Evolutionary conservation across 768 basidiomycete genomes (phyloP).

Genomic region (Rhizopogon salebrosus): DNA sequence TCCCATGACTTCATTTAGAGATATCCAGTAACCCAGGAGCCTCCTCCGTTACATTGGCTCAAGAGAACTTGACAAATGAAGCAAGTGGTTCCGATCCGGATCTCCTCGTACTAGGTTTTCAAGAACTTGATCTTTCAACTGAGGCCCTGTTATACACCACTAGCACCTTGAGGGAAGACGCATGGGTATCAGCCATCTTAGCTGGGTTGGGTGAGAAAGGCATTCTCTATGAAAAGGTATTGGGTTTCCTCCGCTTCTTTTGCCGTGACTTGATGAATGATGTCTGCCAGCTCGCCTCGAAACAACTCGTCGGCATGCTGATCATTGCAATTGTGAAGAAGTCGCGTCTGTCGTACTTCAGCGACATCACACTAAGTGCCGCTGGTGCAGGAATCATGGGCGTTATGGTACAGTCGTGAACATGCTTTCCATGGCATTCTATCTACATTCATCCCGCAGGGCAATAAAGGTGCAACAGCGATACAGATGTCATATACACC

Average conservation of each 20-base stretch:
- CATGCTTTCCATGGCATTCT: background rate
- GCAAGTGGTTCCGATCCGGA: slow-evolving; percentile 47
- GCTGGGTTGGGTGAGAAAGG: slow-evolving; percentile 68
- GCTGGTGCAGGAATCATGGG: slow-evolving; percentile 77
- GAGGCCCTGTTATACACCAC: slow-evolving; percentile 73
- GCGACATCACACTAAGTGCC: slow-evolving; percentile 42
- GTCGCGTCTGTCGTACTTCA: slow-evolving; percentile 42
- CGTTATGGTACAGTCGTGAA: slow-evolving; percentile 50
- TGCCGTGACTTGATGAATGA: background rate
- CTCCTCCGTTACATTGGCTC: slow-evolving; percentile 5
- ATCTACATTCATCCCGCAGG: slow-evolving; percentile 35
- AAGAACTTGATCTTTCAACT: slow-evolving; percentile 75
- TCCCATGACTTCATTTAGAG: slow-evolving; percentile 6
- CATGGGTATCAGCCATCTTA: slow-evolving; percentile 62
- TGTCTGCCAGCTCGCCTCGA: slow-evolving; percentile 54
- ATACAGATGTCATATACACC: slow-evolving; percentile 57
- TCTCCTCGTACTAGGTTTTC: slow-evolving; percentile 70
- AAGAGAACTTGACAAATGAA: background rate
- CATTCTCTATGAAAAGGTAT: slow-evolving; percentile 62
- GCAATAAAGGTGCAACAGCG: slow-evolving; percentile 79
- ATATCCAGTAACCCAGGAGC: slow-evolving; percentile 1
- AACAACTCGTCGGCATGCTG: slow-evolving; percentile 83
- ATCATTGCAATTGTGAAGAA: slow-evolving; percentile 64
- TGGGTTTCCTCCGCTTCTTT: background rate
- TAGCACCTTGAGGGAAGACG: slow-evolving; percentile 58